Base-by-base conservation (phyloP, 2,329 filamentous ascomycete species). In the Aspergillus intermedius region DNA sequence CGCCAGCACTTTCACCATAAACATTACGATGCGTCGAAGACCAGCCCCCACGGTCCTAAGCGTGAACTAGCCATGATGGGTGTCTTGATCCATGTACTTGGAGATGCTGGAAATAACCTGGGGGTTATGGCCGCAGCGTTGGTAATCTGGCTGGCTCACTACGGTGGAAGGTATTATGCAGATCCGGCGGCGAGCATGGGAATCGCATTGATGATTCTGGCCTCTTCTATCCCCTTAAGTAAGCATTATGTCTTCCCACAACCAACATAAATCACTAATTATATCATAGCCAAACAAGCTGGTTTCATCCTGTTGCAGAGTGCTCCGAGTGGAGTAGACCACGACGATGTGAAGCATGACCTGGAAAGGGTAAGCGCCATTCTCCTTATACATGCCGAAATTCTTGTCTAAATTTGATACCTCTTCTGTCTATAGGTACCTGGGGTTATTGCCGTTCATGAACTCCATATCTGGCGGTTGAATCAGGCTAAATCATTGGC, bases 61-160 rank as follows among this genome's bases (percentile, higher is more conserved):
- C 74, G 74, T 51, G 82, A 89, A 59, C 73, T 89, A n/a, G 83
- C 82, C 13, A 83, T 87, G 73, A 68, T 86, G 47, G 84, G 82
- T 1, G 84, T 87, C 1, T 61, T 88, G n/a, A 68, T 86, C 12
- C 86, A 90, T 58, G 77, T 89, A 21, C 57, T 86, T 2, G 81
- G 84, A 28, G 86, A 89, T 58, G 83, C 83, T 2, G 72, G 84
- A 54, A 89, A 88, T 69, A 89, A 89, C 58, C 62, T 88, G 13
- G 84, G 84, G 9, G 84, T 89, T 51, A 86, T 88, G 34, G 71
- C 83, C 37, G 77, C 84, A 1, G 83, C 83, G 0, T 58, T 82
- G 1, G 73, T 87, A 32, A 84, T 89, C 61, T 88, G 83, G 84
- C 72, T 81, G 52, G 71, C 77, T 0, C 59, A 74, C 21, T 79